Evolutionary conservation across 345 rosid species (phyloP).

Genomic region (Excoecaria cochinchinensis): DNA sequence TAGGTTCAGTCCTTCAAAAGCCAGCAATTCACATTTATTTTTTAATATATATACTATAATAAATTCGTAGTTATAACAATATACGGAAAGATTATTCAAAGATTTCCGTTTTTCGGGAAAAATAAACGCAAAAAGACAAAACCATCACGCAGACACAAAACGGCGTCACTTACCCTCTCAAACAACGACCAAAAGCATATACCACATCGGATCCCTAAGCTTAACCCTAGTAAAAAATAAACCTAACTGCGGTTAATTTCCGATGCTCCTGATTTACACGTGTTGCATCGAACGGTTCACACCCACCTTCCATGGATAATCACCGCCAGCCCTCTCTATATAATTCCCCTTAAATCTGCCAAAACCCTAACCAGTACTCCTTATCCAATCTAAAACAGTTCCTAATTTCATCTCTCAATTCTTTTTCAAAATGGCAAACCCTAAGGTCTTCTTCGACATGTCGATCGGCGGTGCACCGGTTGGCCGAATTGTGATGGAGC

Average conservation of each 20-base stretch:
- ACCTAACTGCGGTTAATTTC: slow-evolving; percentile 28
- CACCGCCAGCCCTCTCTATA: slow-evolving; percentile 38
- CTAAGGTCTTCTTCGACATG: slow-evolving; percentile 36
- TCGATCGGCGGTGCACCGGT: slow-evolving; percentile 27
- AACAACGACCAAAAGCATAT: slow-evolving; percentile 30
- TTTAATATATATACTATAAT: too few species aligned
- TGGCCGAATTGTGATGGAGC: slow-evolving; percentile 34
- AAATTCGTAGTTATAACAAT: too few species aligned
- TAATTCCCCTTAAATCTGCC: slow-evolving; percentile 7
- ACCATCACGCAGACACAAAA: slow-evolving; percentile 1
- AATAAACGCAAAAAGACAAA: background rate
- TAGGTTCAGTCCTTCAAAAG: too few species aligned
- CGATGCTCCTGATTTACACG: slow-evolving; percentile 41
- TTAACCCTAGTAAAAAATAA: slow-evolving; percentile 36
- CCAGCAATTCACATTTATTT: too few species aligned
- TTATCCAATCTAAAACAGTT: background rate
- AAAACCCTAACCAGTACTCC: slow-evolving; percentile 15
- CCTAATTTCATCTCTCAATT: background rate
- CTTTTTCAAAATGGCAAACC: slow-evolving; percentile 14
- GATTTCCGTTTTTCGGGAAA: too few species aligned
- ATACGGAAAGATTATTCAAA: too few species aligned
- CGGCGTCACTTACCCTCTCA: slow-evolving; percentile 19
- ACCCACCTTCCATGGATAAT: slow-evolving; percentile 9
- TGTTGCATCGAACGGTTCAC: slow-evolving; percentile 26
- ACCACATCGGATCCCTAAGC: slow-evolving; percentile 24